Conservation (phyloP, 1,139 yeast species). For the Saccharomycopsis phalli region DNA sequence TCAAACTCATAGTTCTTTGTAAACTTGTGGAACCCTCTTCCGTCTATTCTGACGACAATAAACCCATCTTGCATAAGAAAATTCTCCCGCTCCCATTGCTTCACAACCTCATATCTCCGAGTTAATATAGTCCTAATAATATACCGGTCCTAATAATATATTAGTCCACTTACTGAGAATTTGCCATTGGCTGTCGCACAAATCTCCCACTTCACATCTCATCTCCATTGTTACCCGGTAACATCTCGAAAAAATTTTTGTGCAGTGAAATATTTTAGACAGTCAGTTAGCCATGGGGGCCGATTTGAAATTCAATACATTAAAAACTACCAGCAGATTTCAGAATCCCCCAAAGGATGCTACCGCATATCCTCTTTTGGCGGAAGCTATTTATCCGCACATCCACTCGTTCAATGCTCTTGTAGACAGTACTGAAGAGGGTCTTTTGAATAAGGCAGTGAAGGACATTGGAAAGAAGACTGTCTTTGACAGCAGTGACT, state of each 20-base stretch:
- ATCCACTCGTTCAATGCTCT: conserved; percentile 93
- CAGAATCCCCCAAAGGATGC: conserved; percentile 84
- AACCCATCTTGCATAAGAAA: conserved; percentile 69
- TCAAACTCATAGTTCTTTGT: conserved; percentile 62
- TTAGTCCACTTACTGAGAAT: conserved; percentile 16
- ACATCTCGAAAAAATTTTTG: conserved; percentile 3
- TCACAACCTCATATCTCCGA: conserved; percentile 80
- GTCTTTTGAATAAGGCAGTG: conserved; percentile 75
- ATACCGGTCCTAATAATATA: not conserved
- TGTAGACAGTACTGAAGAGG: conserved; percentile 80
- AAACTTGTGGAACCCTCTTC: conserved; percentile 87
- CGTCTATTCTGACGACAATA: conserved; percentile 82
- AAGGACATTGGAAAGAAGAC: conserved; percentile 82
- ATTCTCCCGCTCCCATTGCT: conserved; percentile 68
- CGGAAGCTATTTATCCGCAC: conserved; percentile 90
- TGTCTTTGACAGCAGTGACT: conserved; percentile 71
- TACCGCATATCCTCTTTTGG: conserved; percentile 70
- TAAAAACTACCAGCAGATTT: conserved; percentile 81
- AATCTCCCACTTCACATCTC: not conserved
- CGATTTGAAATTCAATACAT: conserved; percentile 49
- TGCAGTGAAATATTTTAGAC: not conserved
- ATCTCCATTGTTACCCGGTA: not conserved
- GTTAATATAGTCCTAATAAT: too few relatives aligned
- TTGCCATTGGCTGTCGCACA: conserved; percentile 10
- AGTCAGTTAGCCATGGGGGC: conserved; percentile 13